Base-by-base conservation (phyloP, 1,139 yeast genomes). In the Taiozyma sp. region DNA sequence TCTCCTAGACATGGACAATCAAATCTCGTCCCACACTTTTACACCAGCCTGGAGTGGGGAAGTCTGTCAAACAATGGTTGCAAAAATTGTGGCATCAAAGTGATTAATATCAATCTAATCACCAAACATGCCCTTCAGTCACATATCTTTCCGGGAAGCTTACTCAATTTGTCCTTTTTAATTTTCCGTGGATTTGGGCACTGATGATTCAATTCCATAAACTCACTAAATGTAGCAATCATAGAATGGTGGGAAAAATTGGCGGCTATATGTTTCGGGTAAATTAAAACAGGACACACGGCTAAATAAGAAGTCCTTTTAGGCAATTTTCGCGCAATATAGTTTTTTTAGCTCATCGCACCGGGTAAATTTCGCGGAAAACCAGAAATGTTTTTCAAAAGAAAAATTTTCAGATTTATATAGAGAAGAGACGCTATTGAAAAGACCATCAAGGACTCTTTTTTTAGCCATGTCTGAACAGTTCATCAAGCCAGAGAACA, bases 401-500 rank as follows among this genome's bases (percentile, higher is more conserved):
- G 41, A 37, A 37, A 37, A 37, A 37, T 37, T 37, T 37, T 37
- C 41, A 37, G 24, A 21, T 21, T 21, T 37, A 19, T 37, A 19
- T 3, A 22, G 14, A 11, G 4, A 19, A 13, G 10, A 19, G 41
- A 37, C 14, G 21, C 41, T 21, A 37, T 16, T 22, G 6, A 4
- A 37, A 19, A 19, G 24, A 13, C 2, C 24, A 9, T 9, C 14
- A 9, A 37, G 22, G n/a, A 37, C 24, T 14, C 8, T 4, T 19
- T 19, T 19, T 14, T 4, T 5, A 24, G 14, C 24, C 41, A 37
- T 37, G 41, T 37, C 41, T 64, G 87, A 83, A 67, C 80, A 72
- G 67, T 77, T 86, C 71, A 93, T 93, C 74, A 90, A 90, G 79
- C 99, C 99, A 50, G 96, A 90, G 71, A 76, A 80, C 60, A 79